phyloP scores from a whole-genome alignment of 2,329 filamentous ascomycete species.

The Laburnicola sp. region DNA sequence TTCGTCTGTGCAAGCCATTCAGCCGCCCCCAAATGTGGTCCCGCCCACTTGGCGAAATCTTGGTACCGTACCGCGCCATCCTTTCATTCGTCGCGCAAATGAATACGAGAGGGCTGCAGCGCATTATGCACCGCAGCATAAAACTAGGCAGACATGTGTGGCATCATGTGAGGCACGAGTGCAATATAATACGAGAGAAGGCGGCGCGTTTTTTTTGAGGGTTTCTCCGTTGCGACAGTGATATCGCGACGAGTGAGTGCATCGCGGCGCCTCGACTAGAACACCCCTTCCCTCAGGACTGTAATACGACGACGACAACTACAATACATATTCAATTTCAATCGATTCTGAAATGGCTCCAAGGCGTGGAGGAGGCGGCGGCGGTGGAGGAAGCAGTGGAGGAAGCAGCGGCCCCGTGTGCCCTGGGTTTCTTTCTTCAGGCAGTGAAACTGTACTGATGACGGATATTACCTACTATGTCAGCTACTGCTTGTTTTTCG shows the following conservation, averaged over 20 bases:
- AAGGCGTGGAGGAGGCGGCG: slow-evolving; percentile 21
- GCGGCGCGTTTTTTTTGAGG: too few relatives aligned
- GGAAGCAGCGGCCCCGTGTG: slow-evolving; percentile 14
- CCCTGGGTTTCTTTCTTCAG: slow-evolving; percentile 17
- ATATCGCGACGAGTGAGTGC: too few relatives aligned
- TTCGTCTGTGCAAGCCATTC: slow-evolving; percentile 12
- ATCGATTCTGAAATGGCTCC: slow-evolving; percentile 36
- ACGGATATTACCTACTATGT: slow-evolving; percentile 19
- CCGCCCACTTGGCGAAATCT: slow-evolving; percentile 21
- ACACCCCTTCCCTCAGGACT: too few relatives aligned
- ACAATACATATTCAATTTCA: too few relatives aligned
- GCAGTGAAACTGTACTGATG: not conserved
- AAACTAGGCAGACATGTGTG: slow-evolving; percentile 18
- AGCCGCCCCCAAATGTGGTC: slow-evolving; percentile 11
- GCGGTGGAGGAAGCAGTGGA: slow-evolving; percentile 9
- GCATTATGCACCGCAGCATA: slow-evolving; percentile 12
- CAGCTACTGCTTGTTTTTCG: slow-evolving; percentile 18
- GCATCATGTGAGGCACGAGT: not conserved
- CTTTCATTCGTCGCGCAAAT: slow-evolving; percentile 19
- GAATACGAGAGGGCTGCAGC: slow-evolving; percentile 19
- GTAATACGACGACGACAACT: not conserved
- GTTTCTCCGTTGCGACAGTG: not conserved
- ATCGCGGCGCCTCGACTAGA: too few relatives aligned
- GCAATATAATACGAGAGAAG: slow-evolving; percentile 17
- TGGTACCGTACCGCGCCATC: slow-evolving; percentile 7